These are phyloP conservation scores for Cladosporium sp. DNA, from an alignment of 2,329 filamentous ascomycete genomes.

Conservation along the genomic window DNA sequence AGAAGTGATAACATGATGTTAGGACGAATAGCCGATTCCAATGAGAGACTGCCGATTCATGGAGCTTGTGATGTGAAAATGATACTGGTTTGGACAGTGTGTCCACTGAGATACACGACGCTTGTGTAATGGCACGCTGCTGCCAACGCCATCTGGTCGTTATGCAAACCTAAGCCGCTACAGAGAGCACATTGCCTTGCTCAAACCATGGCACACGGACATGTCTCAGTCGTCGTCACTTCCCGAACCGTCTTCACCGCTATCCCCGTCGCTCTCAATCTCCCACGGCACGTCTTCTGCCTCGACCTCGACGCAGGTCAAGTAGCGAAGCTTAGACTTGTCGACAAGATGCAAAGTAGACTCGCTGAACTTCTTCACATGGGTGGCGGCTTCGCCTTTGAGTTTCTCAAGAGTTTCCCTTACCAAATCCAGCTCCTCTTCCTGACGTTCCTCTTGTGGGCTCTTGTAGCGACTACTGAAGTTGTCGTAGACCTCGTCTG, in stretches of 20 bases:
- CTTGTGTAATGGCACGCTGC: neutral
- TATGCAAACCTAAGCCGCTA: neutral
- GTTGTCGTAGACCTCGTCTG: slow-evolving; percentile 27
- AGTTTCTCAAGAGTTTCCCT: slow-evolving; percentile 11
- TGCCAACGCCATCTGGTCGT: neutral
- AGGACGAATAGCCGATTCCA: no score
- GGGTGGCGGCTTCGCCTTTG: slow-evolving; percentile 30
- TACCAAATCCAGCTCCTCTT: slow-evolving; percentile 20
- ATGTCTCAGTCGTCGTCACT: neutral
- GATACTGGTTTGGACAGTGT: no score
- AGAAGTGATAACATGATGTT: no score
- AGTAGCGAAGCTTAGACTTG: slow-evolving; percentile 31
- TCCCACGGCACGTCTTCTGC: slow-evolving; percentile 36
- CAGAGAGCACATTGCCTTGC: neutral
- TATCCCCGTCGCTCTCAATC: neutral
- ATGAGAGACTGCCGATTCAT: no score
- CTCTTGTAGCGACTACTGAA: slow-evolving; percentile 18
- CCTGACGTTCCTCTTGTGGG: slow-evolving; percentile 9
- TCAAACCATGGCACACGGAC: neutral
- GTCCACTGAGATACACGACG: no score
- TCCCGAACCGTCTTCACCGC: neutral
- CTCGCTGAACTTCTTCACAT: slow-evolving; percentile 35
- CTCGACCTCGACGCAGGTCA: slow-evolving; percentile 38
- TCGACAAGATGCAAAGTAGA: slow-evolving; percentile 19
- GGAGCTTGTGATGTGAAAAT: no score